A percentile compares a stretch with the other conserved stretches of the same genome.
These are phyloP conservation scores for Starmerella apis DNA, from an alignment of 805 yeast species.

Conservation along the genomic window DNA sequence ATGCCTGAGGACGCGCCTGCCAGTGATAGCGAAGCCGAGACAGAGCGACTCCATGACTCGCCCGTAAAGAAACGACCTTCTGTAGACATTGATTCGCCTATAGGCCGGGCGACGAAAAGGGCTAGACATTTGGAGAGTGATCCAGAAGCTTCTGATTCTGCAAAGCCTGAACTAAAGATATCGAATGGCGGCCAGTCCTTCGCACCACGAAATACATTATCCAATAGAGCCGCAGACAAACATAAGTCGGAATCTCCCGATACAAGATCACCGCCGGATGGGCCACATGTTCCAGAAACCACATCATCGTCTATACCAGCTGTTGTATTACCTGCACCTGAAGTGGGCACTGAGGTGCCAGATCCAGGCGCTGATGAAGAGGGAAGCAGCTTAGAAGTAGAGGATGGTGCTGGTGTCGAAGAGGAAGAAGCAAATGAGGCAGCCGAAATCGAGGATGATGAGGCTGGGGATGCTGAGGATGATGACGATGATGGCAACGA, in stretches of 20 bases:
- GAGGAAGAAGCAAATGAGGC: background rate
- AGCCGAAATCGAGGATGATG: conserved; percentile 2
- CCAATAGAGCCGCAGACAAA: too few species aligned
- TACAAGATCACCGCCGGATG: too few species aligned
- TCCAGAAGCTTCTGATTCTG: background rate
- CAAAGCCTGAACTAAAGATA: background rate
- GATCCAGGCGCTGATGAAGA: background rate
- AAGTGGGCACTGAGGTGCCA: background rate
- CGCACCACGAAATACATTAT: too few species aligned
- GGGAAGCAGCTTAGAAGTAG: background rate
- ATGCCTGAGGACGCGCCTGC: conserved; percentile 9
- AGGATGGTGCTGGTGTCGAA: background rate
- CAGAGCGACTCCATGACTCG: conserved; percentile 64
- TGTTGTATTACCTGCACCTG: too few species aligned
- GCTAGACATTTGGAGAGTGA: background rate
- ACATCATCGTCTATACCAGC: too few species aligned
- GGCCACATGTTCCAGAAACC: too few species aligned
- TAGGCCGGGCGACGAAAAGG: background rate
- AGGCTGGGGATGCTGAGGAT: conserved; percentile 6
- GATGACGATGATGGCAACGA: background rate
- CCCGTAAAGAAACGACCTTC: conserved; percentile 28
- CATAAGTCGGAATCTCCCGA: too few species aligned
- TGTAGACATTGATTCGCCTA: background rate
- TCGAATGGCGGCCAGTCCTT: background rate
- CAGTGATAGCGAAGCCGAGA: conserved; percentile 67